Evolutionary conservation across 805 yeast genomes (phyloP).

Genomic region (Kodamaea kaohsiungensis): DNA sequence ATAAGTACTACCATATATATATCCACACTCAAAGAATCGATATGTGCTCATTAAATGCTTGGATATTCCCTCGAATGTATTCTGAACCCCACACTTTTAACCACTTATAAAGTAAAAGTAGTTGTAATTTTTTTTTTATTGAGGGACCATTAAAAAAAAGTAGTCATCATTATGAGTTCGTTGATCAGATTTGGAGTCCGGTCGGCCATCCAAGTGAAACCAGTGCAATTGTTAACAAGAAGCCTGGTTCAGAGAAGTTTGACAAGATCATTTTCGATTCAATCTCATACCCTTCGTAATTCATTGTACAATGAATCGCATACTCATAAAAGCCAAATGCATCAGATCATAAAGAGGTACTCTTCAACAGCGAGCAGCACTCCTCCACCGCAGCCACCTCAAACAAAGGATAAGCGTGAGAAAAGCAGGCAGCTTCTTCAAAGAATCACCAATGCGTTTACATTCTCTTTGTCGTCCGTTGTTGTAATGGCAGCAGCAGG

Average conservation of each 20-base stretch:
- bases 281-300: neutral
- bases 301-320: neutral
- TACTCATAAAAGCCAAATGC: neutral
- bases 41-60: too few species aligned
- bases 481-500: conserved; percentile 71
- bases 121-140: neutral
- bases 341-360: conserved; percentile 6
- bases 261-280: neutral
- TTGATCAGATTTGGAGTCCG: conserved; percentile 6
- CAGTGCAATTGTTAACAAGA: conserved; percentile 4
- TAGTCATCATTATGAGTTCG: conserved; percentile 1
- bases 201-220: neutral
- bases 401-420: conserved; percentile 36
- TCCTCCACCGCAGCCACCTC: conserved; percentile 31
- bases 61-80: neutral
- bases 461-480: conserved; percentile 60
- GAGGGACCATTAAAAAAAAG: neutral
- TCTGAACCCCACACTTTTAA: neutral
- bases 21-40: too few species aligned
- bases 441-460: conserved; percentile 54
- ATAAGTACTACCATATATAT: neutral
- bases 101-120: neutral
- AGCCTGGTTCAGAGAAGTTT: neutral
- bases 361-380: conserved; percentile 12
- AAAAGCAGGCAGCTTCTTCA: conserved; percentile 46